Conservation (phyloP, 2,329 filamentous ascomycete genomes). For the Cordyceps cateniannulata region DNA sequence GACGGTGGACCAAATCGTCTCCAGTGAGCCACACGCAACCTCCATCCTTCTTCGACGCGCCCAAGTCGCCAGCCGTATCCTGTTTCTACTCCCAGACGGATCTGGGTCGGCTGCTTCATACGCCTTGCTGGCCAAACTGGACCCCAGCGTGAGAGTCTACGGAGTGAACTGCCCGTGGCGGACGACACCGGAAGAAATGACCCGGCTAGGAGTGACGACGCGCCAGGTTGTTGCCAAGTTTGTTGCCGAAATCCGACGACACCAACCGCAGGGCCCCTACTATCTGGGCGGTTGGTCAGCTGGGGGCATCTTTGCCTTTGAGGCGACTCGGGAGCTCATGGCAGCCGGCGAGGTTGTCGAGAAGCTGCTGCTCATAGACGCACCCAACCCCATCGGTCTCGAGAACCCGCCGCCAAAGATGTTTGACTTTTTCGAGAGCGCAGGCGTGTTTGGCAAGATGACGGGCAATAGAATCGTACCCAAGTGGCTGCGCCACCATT, state of each 20-base stretch:
- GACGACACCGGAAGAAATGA: conserved; percentile 34
- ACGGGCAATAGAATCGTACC: conserved; percentile 43
- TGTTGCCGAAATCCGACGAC: not conserved
- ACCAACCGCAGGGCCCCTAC: not conserved
- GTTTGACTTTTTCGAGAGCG: conserved; percentile 65
- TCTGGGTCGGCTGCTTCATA: conserved; percentile 25
- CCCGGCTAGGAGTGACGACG: conserved; percentile 25
- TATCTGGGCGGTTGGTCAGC: not conserved
- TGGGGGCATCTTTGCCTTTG: not conserved
- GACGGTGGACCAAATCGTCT: not conserved
- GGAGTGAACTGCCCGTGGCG: conserved; percentile 36
- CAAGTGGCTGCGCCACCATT: conserved; percentile 69
- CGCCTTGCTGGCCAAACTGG: conserved; percentile 11
- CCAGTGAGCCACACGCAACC: conserved; percentile 15
- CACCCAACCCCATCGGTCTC: conserved; percentile 60
- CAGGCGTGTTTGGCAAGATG: conserved; percentile 61
- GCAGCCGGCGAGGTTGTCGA: conserved; percentile 51
- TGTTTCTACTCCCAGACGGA: conserved; percentile 25
- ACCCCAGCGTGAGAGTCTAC: not conserved
- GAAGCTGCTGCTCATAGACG: conserved; percentile 58
- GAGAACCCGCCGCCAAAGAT: conserved; percentile 57
- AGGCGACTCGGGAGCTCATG: conserved; percentile 41
- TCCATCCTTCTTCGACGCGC: conserved; percentile 20
- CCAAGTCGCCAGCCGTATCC: not conserved
- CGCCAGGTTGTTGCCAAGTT: conserved; percentile 14